Base-by-base conservation (phyloP, 768 basidiomycete species). In the Lactifluus volemus region DNA sequence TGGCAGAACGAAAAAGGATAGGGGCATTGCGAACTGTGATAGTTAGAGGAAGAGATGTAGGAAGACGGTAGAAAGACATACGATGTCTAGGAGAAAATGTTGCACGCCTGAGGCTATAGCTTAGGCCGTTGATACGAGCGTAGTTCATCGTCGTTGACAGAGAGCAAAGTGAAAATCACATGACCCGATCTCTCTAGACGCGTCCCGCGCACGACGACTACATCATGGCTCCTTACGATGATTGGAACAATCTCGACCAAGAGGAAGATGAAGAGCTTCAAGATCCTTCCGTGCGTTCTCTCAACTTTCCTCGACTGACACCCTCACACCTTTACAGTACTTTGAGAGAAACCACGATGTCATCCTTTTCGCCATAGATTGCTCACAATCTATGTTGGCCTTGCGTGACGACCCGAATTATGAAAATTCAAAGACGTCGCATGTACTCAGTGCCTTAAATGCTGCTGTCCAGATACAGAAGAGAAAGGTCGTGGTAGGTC, bases 281-380 rank as follows among this genome's bases (percentile, higher is more conserved):
- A 68, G 88, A 89, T 67, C 54, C 70, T 10, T 84, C 85, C 45
- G 87, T 88, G 66, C 25, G 73, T 36, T 1, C 38, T 38, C 25
- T 25, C 25, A 15, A 5, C 2, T 41, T 59, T 74, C 5, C 0
- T 30, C n/a, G 3, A 19, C n/a, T 55, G 21, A 14, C 49, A 29
- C 15, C 47, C 55, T 52, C 36, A 55, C 30, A 32, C 50, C 34
- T 39, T 21, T 45, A 50, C 55, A 89, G 88, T 78, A 78, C 60
- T 81, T 82, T 63, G 89, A 91, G 63, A 83, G 83, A 54, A 85
- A 86, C 65, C 82, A 82, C 62, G 93, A 98, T 67, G 89, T 93
- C 36, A 87, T 96, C 49, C 74, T 98, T n/a, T 97, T 98, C 75
- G 90, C 89, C 71, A 92, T 99, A 60, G 95, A 99, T 73, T 92